Percentiles rank a stretch among this genome's conserved stretches.
These are phyloP conservation scores for Clitoria ternatea DNA, from an alignment of 306 rosid species.

Conservation along the genomic window DNA sequence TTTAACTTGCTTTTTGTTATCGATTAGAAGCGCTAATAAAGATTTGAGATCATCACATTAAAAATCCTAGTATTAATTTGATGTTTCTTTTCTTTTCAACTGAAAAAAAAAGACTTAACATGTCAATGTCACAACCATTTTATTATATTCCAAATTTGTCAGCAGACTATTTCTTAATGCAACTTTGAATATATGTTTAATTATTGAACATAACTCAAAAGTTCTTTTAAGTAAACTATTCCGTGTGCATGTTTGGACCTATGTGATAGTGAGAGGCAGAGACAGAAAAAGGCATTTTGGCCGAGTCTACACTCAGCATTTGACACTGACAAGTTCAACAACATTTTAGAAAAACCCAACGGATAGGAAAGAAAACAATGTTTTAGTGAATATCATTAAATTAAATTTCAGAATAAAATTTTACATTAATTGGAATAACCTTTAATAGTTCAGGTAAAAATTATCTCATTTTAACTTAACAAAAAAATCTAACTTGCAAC, in stretches of 20 bases:
- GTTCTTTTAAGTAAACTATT: background rate
- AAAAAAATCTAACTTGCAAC: background rate
- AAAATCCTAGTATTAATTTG: too few species aligned
- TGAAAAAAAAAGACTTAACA: too few species aligned
- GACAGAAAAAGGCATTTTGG: background rate
- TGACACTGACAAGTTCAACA: background rate
- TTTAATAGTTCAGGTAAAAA: background rate
- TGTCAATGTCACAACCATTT: too few species aligned
- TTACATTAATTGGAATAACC: background rate
- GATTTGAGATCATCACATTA: too few species aligned
- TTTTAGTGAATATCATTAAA: too few species aligned
- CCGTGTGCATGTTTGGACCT: background rate
- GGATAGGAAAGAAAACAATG: background rate
- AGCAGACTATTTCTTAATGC: too few species aligned
- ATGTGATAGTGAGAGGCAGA: background rate
- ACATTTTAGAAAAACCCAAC: background rate
- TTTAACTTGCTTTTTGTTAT: too few species aligned
- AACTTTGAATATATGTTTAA: background rate
- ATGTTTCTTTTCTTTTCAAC: too few species aligned
- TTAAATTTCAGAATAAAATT: background rate
- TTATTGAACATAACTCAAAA: background rate
- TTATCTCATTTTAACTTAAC: background rate
- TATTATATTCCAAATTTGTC: too few species aligned
- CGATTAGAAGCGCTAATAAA: too few species aligned
- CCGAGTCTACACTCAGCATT: background rate